A percentile compares a stretch with the other conserved stretches of the same genome.
phyloP scores from a whole-genome alignment of 106 monocot species.

The Ottelia alismoides region DNA sequence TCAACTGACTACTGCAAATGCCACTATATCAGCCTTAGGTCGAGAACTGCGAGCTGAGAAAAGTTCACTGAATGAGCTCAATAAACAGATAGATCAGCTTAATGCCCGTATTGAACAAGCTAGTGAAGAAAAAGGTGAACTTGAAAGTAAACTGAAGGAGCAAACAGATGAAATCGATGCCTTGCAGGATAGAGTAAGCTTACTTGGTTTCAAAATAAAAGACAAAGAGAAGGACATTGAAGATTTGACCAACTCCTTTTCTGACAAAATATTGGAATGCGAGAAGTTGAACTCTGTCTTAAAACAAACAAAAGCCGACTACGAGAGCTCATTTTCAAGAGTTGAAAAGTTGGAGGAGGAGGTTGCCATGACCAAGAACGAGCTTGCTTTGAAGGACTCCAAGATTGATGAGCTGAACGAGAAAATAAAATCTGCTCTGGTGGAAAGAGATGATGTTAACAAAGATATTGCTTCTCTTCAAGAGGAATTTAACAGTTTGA shows the following conservation, averaged over 20 bases:
- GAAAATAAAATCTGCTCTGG: slow-evolving; percentile 26
- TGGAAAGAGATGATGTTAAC: slow-evolving; percentile 30
- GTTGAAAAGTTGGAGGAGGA: slow-evolving; percentile 42
- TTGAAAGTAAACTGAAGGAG: slow-evolving; percentile 49
- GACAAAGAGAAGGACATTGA: slow-evolving; percentile 53
- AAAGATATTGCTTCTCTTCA: slow-evolving; percentile 34
- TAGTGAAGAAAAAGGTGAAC: slow-evolving; percentile 32
- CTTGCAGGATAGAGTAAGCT: slow-evolving; percentile 39
- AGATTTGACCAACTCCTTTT: slow-evolving; percentile 30
- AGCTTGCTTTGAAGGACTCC: slow-evolving; percentile 28
- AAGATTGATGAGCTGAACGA: slow-evolving; percentile 27
- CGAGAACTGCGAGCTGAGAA: slow-evolving; percentile 48
- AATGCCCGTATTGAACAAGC: slow-evolving; percentile 24
- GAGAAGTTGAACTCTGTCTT: slow-evolving; percentile 28
- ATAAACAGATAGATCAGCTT: slow-evolving; percentile 30
- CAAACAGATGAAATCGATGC: slow-evolving; percentile 28
- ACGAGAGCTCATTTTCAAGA: slow-evolving; percentile 31
- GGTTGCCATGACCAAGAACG: slow-evolving; percentile 23
- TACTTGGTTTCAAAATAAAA: slow-evolving; percentile 43
- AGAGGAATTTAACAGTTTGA: slow-evolving; percentile 45
- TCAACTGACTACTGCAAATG: slow-evolving; percentile 52
- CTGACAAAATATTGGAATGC: slow-evolving; percentile 39
- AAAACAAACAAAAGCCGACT: slow-evolving; percentile 35
- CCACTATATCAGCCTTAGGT: slow-evolving; percentile 26
- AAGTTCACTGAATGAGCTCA: slow-evolving; percentile 30